Conservation (phyloP, 2,329 filamentous ascomycete species). For the Apiospora rasikravindrae region DNA sequence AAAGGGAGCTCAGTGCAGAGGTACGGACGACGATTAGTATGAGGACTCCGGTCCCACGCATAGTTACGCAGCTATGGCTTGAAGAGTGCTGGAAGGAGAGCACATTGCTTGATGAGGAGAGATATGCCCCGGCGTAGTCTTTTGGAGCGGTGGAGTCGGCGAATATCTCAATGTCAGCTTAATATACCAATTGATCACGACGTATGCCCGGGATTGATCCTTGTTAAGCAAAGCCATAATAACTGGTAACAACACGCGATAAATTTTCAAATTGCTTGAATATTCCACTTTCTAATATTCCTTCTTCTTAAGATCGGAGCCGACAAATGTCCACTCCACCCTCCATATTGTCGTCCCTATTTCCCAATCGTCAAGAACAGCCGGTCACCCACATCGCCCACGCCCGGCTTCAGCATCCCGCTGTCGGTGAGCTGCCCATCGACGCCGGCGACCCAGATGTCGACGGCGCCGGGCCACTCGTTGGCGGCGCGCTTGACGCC, state of each 20-base stretch:
- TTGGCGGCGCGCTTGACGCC: conserved; percentile 75
- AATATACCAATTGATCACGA: too few relatives aligned
- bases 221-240: too few relatives aligned
- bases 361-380: conserved; percentile 90
- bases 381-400: conserved; percentile 90
- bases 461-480: conserved; percentile 78
- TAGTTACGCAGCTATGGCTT: conserved; percentile 76
- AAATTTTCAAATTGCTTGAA: neutral
- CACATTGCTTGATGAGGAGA: conserved; percentile 81
- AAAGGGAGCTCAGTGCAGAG: conserved; percentile 45
- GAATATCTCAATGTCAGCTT: neutral
- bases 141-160: neutral
- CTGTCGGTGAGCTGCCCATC: conserved; percentile 75
- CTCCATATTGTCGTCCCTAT: neutral
- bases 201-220: too few relatives aligned
- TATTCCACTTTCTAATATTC: neutral
- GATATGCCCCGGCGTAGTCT: conserved; percentile 42
- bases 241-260: neutral
- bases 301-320: neutral
- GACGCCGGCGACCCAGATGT: conserved; percentile 83
- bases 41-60: conserved; percentile 62
- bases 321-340: neutral
- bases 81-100: conserved; percentile 79
- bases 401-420: conserved; percentile 89
- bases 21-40: conserved; percentile 53